Base-by-base conservation (phyloP, 352 stramenopile species). In the Pythium sp. region DNA sequence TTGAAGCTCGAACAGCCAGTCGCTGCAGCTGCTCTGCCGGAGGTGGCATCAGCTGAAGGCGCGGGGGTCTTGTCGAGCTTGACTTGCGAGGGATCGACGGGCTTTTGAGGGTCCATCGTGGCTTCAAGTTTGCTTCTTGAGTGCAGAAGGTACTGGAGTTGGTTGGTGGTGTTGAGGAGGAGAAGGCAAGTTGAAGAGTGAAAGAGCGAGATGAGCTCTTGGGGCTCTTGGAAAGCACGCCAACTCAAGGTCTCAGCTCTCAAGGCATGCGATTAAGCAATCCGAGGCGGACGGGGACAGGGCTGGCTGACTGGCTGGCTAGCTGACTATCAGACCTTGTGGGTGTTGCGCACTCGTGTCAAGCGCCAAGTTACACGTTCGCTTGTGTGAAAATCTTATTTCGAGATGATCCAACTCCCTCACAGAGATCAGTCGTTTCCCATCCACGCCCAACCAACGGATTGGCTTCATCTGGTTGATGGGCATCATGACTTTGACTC, bases 81-180 rank as follows among this genome's bases (percentile, higher is more conserved):
- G 70, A 90, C 63, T 47, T 90, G 77, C 0, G 72, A 49, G 7
- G 79, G 51, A 53, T 90, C 79, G 32, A 85, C 72, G 15, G 68
- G 69, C 61, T 85, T 84, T 57, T 65, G 67, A 14, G 30, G 38
- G 20, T 68, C 69, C 59, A 64, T 69, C 70, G 72, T 78, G 43
- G 20, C 55, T 54, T 58, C 65, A 74, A 74, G 28, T 20, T 51
- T 24, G 46, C 18, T 43, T 6, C 57, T 34, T 18, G 43, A 53
- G 71, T 18, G 20, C 43, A 67, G 62, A 43, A 26, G 63, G 28
- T 55, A 55, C 26, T 59, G 59, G n/a, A 36, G 34, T 46, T 36
- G n/a, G 3, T 36, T 14, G 64, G 7, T 30, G 18, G 32, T 7
- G 26, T 30, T 41, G 49, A 54, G 24, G 20, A 41, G 28, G 41